Percentiles rank a stretch among this genome's conserved stretches.
Evolutionary conservation across 164 flowering plant species (phyloP).

Genomic region (Sextonia rubra): DNA sequence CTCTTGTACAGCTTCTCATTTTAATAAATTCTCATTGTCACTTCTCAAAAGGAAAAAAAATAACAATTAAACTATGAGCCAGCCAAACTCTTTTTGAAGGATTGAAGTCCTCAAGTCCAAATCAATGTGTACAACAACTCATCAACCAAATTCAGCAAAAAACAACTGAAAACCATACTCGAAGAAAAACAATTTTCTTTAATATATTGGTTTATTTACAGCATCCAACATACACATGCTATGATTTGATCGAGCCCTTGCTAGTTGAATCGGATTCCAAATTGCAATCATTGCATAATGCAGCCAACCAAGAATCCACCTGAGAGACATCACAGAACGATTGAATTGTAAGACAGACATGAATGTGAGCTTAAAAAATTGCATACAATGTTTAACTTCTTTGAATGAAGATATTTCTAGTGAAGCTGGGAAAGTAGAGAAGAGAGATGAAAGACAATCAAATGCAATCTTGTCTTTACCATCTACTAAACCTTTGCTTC

Average conservation of each 20-base stretch:
- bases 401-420: background rate
- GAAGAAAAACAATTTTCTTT: background rate
- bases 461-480: background rate
- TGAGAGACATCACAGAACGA: constrained; percentile 20
- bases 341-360: background rate
- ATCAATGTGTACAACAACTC: background rate
- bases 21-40: too few relatives aligned
- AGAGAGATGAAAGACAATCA: too few relatives aligned
- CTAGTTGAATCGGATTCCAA: constrained; percentile 21
- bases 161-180: too few relatives aligned
- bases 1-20: too few relatives aligned
- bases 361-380: background rate
- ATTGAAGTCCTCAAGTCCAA: too few relatives aligned
- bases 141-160: background rate
- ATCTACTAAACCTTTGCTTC: background rate
- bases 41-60: too few relatives aligned
- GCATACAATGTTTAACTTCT: too few relatives aligned
- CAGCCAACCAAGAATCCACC: constrained; percentile 68
- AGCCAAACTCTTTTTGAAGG: too few relatives aligned
- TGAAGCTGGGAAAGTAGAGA: background rate
- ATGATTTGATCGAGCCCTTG: constrained; percentile 16
- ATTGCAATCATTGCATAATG: constrained; percentile 29
- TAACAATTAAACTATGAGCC: too few relatives aligned
- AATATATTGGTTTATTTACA: constrained; percentile 14
- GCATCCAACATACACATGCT: background rate